Evolutionary conservation across 805 yeast genomes (phyloP).

Genomic region (Kodamaea leandrae): DNA sequence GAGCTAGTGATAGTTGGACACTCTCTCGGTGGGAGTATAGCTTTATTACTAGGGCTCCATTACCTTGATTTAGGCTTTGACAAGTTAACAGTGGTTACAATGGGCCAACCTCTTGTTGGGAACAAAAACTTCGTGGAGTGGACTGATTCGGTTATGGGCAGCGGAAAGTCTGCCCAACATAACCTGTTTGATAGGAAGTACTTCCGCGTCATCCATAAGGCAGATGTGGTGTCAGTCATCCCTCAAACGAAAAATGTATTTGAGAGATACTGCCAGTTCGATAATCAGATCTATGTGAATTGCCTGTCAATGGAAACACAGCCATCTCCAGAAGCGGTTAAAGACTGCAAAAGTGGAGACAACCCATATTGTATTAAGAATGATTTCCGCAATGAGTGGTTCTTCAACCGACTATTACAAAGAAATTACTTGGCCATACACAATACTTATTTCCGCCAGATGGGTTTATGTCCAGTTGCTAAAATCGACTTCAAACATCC

Average conservation of each 20-base stretch:
- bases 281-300: constrained; percentile 34
- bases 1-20: constrained; percentile 24
- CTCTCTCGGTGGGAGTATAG: constrained; percentile 44
- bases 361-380: constrained; percentile 25
- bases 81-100: constrained; percentile 32
- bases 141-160: constrained; percentile 34
- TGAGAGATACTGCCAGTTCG: constrained; percentile 30
- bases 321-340: constrained; percentile 29
- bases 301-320: constrained; percentile 21
- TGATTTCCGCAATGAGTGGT: constrained; percentile 22
- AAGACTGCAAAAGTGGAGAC: constrained; percentile 26
- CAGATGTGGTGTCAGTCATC: constrained; percentile 28
- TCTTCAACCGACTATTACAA: constrained; percentile 6
- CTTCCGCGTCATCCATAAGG: constrained; percentile 26
- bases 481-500: not conserved
- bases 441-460: constrained; percentile 35
- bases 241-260: constrained; percentile 21
- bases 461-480: constrained; percentile 22
- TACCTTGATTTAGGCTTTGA: constrained; percentile 34
- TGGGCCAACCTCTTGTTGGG: constrained; percentile 47
- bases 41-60: constrained; percentile 35
- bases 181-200: constrained; percentile 18
- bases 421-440: constrained; percentile 28
- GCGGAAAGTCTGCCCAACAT: constrained; percentile 20
- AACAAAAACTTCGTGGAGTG: constrained; percentile 36